Base-by-base conservation (phyloP, 768 basidiomycete genomes). In the Termitomyces sp. region DNA sequence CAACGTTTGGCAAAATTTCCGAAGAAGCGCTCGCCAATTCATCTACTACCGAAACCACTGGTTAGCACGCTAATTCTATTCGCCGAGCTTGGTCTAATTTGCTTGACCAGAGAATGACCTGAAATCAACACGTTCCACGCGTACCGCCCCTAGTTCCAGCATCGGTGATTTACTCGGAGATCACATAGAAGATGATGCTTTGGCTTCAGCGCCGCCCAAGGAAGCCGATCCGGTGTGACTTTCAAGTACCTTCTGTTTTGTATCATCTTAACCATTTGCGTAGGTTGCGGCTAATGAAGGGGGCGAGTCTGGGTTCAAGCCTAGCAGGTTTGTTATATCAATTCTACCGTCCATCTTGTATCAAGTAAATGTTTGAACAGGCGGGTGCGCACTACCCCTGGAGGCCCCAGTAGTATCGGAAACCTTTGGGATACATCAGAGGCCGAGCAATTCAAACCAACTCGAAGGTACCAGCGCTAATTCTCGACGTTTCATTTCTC, bases 1-100 rank as follows among this genome's bases (percentile, higher is more conserved):
- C 86, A 8, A 80, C 80, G 62, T 91, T 92, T 68, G 89, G 89
- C 51, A 89, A 81, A 65, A 60, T 83, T n/a, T 66, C 76, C 29
- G 69, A 68, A 37, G 53, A 64, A 9, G 67, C 59, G 38, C 61
- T 47, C 42, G 17, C 57, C 20, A 36, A 62, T 32, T 65, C 64
- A 17, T 47, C 45, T 40, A 36, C 57, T 56, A 36, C 58, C 1
- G n/a, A 51, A 51, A 62, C 54, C 17, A 15, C 43, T 60, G 61
- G 53, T 60, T 5, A 55, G 59, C 12, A 25, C 25, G 14, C 14
- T 36, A 4, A 50, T 45, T 54, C 29, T 8, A 4, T 11, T 20
- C 2, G 29, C 25, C 36, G 9, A 59, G 17, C 15, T 20, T 50
- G n/a, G n/a, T 40, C 45, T 37, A 29, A 65, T 51, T 36, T 51